Evolutionary conservation across 2,329 filamentous ascomycete genomes (phyloP).

Genomic region (Juglanconis juglandina): DNA sequence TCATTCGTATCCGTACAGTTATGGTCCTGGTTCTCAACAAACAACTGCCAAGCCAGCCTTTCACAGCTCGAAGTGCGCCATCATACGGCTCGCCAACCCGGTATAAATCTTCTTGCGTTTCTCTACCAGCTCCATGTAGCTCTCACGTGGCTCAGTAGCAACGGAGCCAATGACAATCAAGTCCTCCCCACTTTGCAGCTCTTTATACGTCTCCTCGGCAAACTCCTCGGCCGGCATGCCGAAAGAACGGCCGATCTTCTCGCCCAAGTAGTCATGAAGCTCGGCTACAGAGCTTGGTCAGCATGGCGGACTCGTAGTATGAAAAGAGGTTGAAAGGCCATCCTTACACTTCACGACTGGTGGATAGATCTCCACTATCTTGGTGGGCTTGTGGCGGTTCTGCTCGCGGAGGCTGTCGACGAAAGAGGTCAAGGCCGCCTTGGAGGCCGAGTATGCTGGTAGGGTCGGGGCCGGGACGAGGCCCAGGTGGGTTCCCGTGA

Average conservation of each 20-base stretch:
- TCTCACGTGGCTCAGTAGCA: constrained; percentile 14
- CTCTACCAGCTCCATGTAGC: constrained; percentile 11
- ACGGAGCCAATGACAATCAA: constrained; percentile 22
- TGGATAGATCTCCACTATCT: constrained; percentile 38
- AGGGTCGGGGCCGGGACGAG: constrained; percentile 34
- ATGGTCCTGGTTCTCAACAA: no score
- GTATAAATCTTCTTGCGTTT: constrained; percentile 12
- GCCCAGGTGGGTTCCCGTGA: constrained; percentile 37
- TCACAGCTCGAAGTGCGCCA: constrained; percentile 8
- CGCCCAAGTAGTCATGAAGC: constrained; percentile 22
- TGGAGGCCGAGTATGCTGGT: constrained; percentile 42
- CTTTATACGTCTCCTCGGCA: constrained; percentile 32
- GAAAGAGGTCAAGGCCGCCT: constrained; percentile 41
- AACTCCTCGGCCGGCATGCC: constrained; percentile 29
- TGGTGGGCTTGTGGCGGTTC: constrained; percentile 27
- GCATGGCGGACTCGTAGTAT: constrained; percentile 5
- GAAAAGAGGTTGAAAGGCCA: no score
- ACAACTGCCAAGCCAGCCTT: no score
- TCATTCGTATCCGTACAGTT: no score
- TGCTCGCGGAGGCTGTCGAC: constrained; percentile 34
- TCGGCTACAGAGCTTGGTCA: constrained; percentile 21
- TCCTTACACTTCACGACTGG: constrained; percentile 29
- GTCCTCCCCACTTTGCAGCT: constrained; percentile 32
- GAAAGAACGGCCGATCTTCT: constrained; percentile 17
- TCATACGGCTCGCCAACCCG: constrained; percentile 8